Percentiles rank a stretch among this genome's conserved stretches.
Evolutionary conservation across 2,329 filamentous ascomycete genomes (phyloP).

Genomic region (Mycosphaerelloides madeirae): DNA sequence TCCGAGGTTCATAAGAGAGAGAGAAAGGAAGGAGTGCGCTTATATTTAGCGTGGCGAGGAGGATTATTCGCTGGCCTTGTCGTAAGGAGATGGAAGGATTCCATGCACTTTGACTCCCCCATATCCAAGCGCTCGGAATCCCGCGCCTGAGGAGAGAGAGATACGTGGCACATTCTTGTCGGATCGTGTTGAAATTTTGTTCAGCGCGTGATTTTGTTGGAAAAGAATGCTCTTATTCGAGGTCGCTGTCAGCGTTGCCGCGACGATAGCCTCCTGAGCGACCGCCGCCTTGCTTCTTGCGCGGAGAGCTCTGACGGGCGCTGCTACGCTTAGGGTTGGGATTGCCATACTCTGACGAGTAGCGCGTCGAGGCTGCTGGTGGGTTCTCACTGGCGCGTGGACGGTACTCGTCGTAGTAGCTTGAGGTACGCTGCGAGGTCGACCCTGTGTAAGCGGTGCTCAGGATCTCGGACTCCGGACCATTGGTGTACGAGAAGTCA

Average conservation of each 20-base stretch:
- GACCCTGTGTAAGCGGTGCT: constrained; percentile 39
- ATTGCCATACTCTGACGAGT: constrained; percentile 17
- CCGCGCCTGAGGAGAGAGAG: too few relatives aligned
- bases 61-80: too few relatives aligned
- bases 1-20: too few relatives aligned
- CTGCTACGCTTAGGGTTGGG: constrained; percentile 9
- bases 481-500: constrained; percentile 32
- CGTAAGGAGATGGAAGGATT: too few relatives aligned
- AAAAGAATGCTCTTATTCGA: constrained; percentile 10
- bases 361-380: constrained; percentile 5
- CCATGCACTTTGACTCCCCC: too few relatives aligned
- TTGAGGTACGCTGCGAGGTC: constrained; percentile 22
- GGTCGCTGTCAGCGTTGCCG: constrained; percentile 25
- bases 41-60: too few relatives aligned
- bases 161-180: too few relatives aligned
- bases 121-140: too few relatives aligned
- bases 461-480: constrained; percentile 28
- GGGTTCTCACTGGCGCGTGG: constrained; percentile 25
- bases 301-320: constrained; percentile 33
- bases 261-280: constrained; percentile 28
- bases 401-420: constrained; percentile 35
- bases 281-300: constrained; percentile 26
- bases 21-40: too few relatives aligned
- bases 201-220: too few relatives aligned
- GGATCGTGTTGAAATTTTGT: too few relatives aligned